Base-by-base conservation (phyloP, 164 flowering plant species). In the Magnolia sinica region DNA sequence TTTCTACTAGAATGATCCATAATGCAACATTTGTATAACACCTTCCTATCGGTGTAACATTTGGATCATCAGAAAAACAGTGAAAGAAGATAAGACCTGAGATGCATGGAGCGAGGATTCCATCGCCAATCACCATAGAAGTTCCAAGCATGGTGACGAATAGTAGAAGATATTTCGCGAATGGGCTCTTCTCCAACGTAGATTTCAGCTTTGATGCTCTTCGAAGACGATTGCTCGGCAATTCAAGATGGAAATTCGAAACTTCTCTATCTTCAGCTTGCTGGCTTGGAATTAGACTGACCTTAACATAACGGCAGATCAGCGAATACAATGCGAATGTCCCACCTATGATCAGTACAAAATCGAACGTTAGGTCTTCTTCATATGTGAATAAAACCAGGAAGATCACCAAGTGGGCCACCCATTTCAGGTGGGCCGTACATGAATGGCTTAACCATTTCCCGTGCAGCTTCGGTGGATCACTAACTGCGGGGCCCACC, bases 111-210 rank as follows among this genome's bases (percentile, higher is more conserved):
- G 83, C 80, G 63, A 83, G 75, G 29, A 83, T 68, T 0, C 85
- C 85, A 59, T 83, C 85, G 8, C 85, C 85, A 10, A 83, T 78
- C n/a, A 83, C 83, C 81, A 83, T 80, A 16, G 83, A 80, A 50
- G 83, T 78, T 8, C 85, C 85, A 1, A 83, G 81, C 76, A 83
- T 83, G 51, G 85, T 80, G 2, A 74, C 67, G 8, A 80, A 73
- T 64, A 83, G 66, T 3, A 83, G 74, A 22, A 76, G 45, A 14
- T 65, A 71, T 79, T 78, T 80, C 5, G 85, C 76, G 8, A 51
- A 67, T 3, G 51, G 4, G 59, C 85, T 83, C 7, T 69, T 72
- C 73, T 83, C 85, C 5, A 80, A 71, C 58, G 65, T 69, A 0
- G 78, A 77, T 64, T 77, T 83, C 70, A 80, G 4, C 14, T 19